Evolutionary conservation across 106 monocot species (phyloP), one percentile per base, ranked within the genome.

Genomic region (Allium sativum): DNA sequence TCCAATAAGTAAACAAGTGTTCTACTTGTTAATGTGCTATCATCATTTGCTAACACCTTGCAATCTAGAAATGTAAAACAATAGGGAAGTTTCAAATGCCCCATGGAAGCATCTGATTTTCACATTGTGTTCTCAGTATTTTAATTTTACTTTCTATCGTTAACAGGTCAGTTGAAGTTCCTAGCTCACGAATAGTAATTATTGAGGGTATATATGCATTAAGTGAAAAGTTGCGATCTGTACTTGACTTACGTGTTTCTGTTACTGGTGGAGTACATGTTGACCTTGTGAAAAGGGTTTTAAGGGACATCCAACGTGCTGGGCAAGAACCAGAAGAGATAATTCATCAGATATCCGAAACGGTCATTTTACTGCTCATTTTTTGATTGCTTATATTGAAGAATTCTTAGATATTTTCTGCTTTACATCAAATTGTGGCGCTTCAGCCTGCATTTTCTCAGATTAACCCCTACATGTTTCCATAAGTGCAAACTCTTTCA

Each of bases 131-230:
- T 45, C 31, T 41, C 71, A 53, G 18, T 44, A 7, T 69, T 20
- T 7, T 12, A 21, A 31, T 57, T 15, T 62, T 64, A 11, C 42
- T 44, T 12, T 45, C 45, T 65, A 42, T 17, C 74, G 19, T 6
- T 53, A 41, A 73, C 81, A 96, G 96, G 74, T 80, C 82, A 42
- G 82, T 96, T 62, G 96, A 84, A 66, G 87, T 82, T 56, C 96
- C 96, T 45, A 76, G 77, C 70, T 96, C 96, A 18, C 69, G 87
- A 18, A 84, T 96, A 55, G 82, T 91, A 44, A 84, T 96, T 57
- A 78, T 96, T 69, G 96, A 96, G 82, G 96, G 96, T n/a, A 96
- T 88, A 20, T 96, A 96, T 74, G 96, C 96, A 47, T 67, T 96
- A 57, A 96, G 87, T 76, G 91, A 96, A 64, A 96, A 63, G 76